Base-by-base conservation (phyloP, 2,329 filamentous ascomycete species). In the Daldinia sp. region DNA sequence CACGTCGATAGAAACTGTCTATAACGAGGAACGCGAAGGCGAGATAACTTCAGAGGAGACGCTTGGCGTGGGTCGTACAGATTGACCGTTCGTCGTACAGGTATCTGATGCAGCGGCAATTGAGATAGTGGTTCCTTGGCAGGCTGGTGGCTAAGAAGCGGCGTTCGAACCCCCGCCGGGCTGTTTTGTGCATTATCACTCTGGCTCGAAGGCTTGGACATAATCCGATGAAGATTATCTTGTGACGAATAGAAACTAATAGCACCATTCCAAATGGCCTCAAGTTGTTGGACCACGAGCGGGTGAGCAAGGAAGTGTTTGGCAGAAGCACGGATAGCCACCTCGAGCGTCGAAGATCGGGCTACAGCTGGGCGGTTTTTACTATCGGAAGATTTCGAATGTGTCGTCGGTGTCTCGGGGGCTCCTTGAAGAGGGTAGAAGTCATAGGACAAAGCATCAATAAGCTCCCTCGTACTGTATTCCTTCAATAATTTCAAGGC, bases 231-330 rank as follows among this genome's bases (percentile, higher is more conserved):
- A 26, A 98, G 82, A 71, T 88, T 92, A 78, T 98, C 94, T 4
- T 93, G 93, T 12, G 91, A 89, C 1, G 93, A 96, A 80, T 97
- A 94, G 77, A 98, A 98, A 72, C 96, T 94, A 72, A 98, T 96
- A 18, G 92, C 95, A 30, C 95, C 95, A 20, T 93, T 95, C 95
- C 95, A 98, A 69, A 98, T 97, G 50, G 94, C 94, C 79, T 98
- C 94, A n/a, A 98, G 85, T 77, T 98, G 94, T 79, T 97, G 93
- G 7, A 98, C 92, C 0, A 98, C 94, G 3, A 98, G 84, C 0
- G 95, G 94, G 76, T 98, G 94, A 7, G 95, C 92, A 4, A 98
- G 85, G 74, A 98, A 97, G 73, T 93, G 91, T 81, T 98, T 98
- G 23, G 95, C 93, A 70, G 94, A 94, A 20, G 94, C 93, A 73